phyloP scores from a whole-genome alignment of 1,284 basidiomycete species.

The Vanrija sp. region DNA sequence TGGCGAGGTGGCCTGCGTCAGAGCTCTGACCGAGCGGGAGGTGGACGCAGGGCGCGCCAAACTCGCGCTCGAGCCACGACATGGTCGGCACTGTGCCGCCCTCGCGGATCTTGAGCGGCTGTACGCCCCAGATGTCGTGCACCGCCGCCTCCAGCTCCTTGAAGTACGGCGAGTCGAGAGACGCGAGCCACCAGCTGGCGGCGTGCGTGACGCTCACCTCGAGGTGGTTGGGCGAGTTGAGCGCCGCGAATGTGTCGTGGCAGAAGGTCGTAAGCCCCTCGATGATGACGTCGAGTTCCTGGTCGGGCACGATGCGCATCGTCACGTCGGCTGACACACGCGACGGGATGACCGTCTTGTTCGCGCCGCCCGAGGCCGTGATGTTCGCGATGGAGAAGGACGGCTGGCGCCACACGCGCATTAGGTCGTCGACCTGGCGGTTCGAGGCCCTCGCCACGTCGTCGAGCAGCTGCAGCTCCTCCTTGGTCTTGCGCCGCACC shows the following conservation, averaged over 20 bases:
- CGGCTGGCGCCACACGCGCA: slow-evolving; percentile 65
- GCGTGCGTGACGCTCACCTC: slow-evolving; percentile 73
- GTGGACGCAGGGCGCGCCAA: slow-evolving; percentile 54
- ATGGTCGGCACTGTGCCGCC: slow-evolving; percentile 86
- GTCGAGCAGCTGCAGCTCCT: slow-evolving; percentile 65
- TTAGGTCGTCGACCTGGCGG: slow-evolving; percentile 62
- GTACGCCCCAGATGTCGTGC: slow-evolving; percentile 74
- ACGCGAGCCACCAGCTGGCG: slow-evolving; percentile 95
- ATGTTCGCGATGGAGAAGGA: slow-evolving; percentile 47
- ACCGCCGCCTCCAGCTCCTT: slow-evolving; percentile 75
- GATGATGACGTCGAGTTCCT: slow-evolving; percentile 66
- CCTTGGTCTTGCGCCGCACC: slow-evolving; percentile 63
- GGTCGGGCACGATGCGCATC: slow-evolving; percentile 89
- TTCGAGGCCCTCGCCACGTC: slow-evolving; percentile 62
- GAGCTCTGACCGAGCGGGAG: slow-evolving; percentile 44
- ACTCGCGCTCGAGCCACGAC: slow-evolving; percentile 86
- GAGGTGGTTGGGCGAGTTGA: slow-evolving; percentile 69
- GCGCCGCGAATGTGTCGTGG: slow-evolving; percentile 57
- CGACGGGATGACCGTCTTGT: slow-evolving; percentile 75
- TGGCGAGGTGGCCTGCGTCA: slow-evolving; percentile 49
- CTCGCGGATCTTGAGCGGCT: slow-evolving; percentile 84
- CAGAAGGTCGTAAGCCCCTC: slow-evolving; percentile 62
- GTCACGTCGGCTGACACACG: slow-evolving; percentile 75
- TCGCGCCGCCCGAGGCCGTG: slow-evolving; percentile 32
- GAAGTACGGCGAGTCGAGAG: slow-evolving; percentile 76